A percentile compares a stretch with the other conserved stretches of the same genome.
Evolutionary conservation across 768 basidiomycete genomes (phyloP).

Genomic region (Podaxis mareebaensis): DNA sequence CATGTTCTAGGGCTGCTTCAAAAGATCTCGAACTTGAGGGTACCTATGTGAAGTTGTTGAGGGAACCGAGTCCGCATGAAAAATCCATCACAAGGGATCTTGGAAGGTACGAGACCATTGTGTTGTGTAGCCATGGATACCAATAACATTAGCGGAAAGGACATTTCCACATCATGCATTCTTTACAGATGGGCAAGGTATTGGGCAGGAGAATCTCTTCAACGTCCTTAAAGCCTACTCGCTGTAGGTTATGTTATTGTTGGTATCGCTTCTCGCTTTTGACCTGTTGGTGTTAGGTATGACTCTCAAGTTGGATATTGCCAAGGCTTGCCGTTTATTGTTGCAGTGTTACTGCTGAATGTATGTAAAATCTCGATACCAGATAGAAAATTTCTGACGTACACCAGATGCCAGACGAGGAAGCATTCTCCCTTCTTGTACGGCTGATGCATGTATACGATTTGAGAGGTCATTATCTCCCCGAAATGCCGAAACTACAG

Average conservation of each 20-base stretch:
- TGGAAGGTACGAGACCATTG: constrained; percentile 54
- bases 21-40: constrained; percentile 87
- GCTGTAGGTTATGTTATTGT: constrained; percentile 49
- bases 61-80: constrained; percentile 85
- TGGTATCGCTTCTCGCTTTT: not conserved
- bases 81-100: constrained; percentile 94
- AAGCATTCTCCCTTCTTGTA: constrained; percentile 94
- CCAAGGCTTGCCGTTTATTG: constrained; percentile 95
- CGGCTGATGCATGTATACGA: constrained; percentile 97
- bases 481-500: constrained; percentile 98
- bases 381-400: constrained; percentile 14
- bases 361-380: constrained; percentile 43
- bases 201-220: constrained; percentile 96
- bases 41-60: constrained; percentile 79
- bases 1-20: constrained; percentile 73
- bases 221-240: constrained; percentile 99
- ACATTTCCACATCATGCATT: constrained; percentile 98
- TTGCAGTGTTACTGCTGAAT: constrained; percentile 89
- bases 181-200: constrained; percentile 92
- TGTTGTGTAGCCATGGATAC: constrained; percentile 11
- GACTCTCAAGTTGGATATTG: constrained; percentile 96
- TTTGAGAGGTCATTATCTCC: constrained; percentile 94
- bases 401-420: constrained; percentile 96
- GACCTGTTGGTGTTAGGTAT: constrained; percentile 49
- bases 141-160: constrained; percentile 35